Percentiles rank a stretch among this genome's conserved stretches.
phyloP scores from a whole-genome alignment of 2,329 filamentous ascomycete genomes.

The Trichoderma sp. region DNA sequence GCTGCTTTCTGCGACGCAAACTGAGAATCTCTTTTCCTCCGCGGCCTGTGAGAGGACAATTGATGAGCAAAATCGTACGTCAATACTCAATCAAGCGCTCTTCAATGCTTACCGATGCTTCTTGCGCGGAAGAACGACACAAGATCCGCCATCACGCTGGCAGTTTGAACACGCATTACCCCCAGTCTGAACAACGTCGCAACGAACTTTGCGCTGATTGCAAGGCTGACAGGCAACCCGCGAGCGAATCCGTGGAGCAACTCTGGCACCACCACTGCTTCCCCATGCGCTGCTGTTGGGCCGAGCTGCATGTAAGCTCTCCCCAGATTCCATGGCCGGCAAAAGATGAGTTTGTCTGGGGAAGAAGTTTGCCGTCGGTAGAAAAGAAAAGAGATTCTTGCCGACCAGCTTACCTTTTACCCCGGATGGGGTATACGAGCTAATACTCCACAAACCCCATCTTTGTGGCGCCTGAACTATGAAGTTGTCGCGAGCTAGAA shows the following conservation, averaged over 20 bases:
- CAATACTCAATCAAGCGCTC: background rate
- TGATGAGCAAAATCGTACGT: background rate
- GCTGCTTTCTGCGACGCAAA: background rate
- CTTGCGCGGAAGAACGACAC: background rate
- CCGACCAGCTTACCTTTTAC: background rate
- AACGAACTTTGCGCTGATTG: conserved; percentile 9
- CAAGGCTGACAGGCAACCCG: background rate
- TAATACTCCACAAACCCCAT: conserved; percentile 1
- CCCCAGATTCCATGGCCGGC: conserved; percentile 10
- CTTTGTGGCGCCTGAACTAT: background rate
- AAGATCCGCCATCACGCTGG: background rate
- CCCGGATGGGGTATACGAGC: background rate
- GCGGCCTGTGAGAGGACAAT: background rate
- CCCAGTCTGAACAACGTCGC: conserved; percentile 4
- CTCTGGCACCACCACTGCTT: background rate
- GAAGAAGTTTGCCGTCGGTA: conserved; percentile 8
- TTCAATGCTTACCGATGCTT: conserved; percentile 1
- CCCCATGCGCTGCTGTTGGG: background rate
- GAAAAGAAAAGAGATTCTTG: background rate
- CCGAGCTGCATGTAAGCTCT: background rate
- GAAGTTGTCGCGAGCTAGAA: background rate
- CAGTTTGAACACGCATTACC: conserved; percentile 3
- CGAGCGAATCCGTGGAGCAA: background rate
- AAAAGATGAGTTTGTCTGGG: conserved; percentile 5
- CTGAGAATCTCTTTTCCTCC: background rate